Conservation (phyloP, 805 yeast genomes). For the Candida germanica region DNA sequence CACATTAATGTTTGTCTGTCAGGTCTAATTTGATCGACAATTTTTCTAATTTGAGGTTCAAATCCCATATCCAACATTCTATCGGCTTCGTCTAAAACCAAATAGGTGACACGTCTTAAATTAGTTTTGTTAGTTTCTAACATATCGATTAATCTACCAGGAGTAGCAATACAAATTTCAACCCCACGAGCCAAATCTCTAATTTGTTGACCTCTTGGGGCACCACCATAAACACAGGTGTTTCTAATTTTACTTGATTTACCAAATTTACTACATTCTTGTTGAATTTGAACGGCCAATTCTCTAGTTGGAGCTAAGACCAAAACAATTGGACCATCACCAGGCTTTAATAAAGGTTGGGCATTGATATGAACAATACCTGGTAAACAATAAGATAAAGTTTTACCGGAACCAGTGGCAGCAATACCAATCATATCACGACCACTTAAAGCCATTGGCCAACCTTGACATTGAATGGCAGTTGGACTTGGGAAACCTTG, state of each 20-base stretch:
- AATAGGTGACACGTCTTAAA: conserved; percentile 91
- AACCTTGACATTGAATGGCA: conserved; percentile 98
- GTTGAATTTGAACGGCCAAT: conserved; percentile 95
- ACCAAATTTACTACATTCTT: conserved; percentile 94
- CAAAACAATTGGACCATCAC: conserved; percentile 96
- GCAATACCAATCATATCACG: conserved; percentile 99
- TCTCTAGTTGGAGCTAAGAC: conserved; percentile 99
- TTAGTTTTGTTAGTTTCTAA: conserved; percentile 93
- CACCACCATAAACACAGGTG: conserved; percentile 99
- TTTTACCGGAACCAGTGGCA: conserved; percentile 98
- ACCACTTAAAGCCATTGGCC: conserved; percentile 99
- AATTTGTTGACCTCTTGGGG: conserved; percentile 95
- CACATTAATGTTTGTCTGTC: conserved; percentile 99
- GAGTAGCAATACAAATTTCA: conserved; percentile 96
- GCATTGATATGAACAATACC: conserved; percentile 97
- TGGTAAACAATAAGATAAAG: conserved; percentile 94
- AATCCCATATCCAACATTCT: conserved; percentile 99
- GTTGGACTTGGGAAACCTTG: conserved; percentile 95
- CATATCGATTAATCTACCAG: conserved; percentile 98
- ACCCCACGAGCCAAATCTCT: conserved; percentile 94
- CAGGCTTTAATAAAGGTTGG: conserved; percentile 87
- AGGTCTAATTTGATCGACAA: conserved; percentile 97
- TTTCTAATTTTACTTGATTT: conserved; percentile 88
- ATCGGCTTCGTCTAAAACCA: conserved; percentile 98
- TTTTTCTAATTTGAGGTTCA: conserved; percentile 98